These are phyloP conservation scores for Plantago lanceolata DNA, from an alignment of 305 asterid genomes.

Conservation along the genomic window DNA sequence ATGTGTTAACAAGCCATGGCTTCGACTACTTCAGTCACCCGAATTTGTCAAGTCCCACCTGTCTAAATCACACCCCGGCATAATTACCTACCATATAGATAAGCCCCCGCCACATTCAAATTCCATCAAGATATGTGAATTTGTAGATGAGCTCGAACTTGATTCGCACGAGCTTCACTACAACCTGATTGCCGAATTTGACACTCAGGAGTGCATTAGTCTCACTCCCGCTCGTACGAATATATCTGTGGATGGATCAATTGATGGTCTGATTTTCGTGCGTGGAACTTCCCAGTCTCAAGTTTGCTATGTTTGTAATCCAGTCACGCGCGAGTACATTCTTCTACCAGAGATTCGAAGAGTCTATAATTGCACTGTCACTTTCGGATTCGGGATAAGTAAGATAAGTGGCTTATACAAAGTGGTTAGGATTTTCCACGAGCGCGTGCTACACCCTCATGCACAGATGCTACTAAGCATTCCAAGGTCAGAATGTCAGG, in stretches of 20 bases:
- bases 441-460: background rate
- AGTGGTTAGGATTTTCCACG: slow-evolving; percentile 29
- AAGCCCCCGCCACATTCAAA: no score
- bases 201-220: background rate
- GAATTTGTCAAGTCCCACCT: slow-evolving; percentile 23
- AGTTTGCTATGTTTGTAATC: slow-evolving; percentile 27
- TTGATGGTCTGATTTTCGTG: slow-evolving; percentile 28
- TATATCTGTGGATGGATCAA: slow-evolving; percentile 21
- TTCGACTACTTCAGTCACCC: background rate
- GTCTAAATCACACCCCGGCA: slow-evolving; percentile 14
- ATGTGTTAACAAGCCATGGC: slow-evolving; percentile 28
- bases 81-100: slow-evolving; percentile 2
- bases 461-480: background rate
- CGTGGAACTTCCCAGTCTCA: background rate
- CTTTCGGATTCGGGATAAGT: slow-evolving; percentile 32
- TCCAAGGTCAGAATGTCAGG: slow-evolving; percentile 22
- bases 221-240: background rate
- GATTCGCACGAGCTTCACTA: slow-evolving; percentile 13
- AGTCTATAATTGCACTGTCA: background rate
- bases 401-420: slow-evolving; percentile 17
- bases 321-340: slow-evolving; percentile 23
- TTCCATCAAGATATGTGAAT: no score
- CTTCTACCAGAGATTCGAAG: slow-evolving; percentile 21
- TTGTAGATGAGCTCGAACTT: background rate
- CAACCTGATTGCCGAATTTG: slow-evolving; percentile 6